These are phyloP conservation scores for Fusarium palustre DNA, from an alignment of 2,329 filamentous ascomycete genomes.

Conservation along the genomic window DNA sequence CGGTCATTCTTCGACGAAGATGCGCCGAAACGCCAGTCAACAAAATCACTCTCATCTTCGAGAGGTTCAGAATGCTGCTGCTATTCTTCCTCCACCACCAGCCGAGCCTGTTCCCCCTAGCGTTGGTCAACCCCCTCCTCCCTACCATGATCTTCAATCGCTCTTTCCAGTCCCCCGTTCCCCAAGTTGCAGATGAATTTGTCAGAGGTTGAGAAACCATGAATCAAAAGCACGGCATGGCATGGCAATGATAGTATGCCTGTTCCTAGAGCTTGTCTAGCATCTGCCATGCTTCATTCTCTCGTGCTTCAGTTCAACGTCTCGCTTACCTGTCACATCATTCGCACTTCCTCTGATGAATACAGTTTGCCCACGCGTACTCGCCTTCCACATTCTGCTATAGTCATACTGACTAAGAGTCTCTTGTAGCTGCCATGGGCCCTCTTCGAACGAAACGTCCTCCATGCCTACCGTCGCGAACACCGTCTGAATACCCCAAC, in stretches of 20 bases:
- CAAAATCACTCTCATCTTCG: slow-evolving; percentile 60
- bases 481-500: slow-evolving; percentile 78
- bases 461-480: slow-evolving; percentile 80
- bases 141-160: slow-evolving; percentile 16
- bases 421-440: slow-evolving; percentile 70
- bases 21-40: slow-evolving; percentile 66
- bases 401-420: slow-evolving; percentile 24
- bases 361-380: neutral
- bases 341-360: neutral
- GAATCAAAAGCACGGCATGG: neutral
- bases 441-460: slow-evolving; percentile 72
- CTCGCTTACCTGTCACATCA: neutral
- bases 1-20: slow-evolving; percentile 63
- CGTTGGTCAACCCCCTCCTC: slow-evolving; percentile 46
- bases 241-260: neutral
- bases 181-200: neutral
- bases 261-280: neutral
- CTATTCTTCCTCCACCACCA: slow-evolving; percentile 48
- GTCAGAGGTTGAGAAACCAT: neutral
- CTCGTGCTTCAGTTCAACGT: neutral
- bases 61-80: slow-evolving; percentile 58
- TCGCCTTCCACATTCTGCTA: neutral
- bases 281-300: neutral
- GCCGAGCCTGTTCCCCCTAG: slow-evolving; percentile 51
- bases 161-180: neutral